Base-by-base conservation (phyloP, 1,139 yeast genomes). In the Yamadazyma aaseri region DNA sequence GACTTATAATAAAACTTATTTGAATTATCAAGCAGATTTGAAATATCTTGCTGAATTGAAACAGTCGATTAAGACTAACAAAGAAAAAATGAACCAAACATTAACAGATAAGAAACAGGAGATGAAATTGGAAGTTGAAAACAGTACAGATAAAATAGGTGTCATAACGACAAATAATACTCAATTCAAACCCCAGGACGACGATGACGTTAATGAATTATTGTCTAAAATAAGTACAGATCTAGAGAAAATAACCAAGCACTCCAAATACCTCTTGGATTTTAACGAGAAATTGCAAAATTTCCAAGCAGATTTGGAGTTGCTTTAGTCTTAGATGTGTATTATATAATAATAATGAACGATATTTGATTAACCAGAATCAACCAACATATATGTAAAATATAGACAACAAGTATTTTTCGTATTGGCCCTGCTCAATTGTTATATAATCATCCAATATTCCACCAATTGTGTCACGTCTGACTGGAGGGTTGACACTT, bases 301-400 rank as follows among this genome's bases (percentile, higher is more conserved):
- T 10, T 46, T 63, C 29, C 57, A 57, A 32, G 51, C 55, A 39
- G 30, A 49, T 20, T 41, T 61, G 29, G 63, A 60, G 33, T 43
- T 48, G 49, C 30, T 39, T 21, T 44, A 32, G 38, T 12, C n/a
- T 16, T 28, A n/a, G n/a, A n/a, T 13, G 12, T 31, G 29, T 26
- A 27, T 13, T 17, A 17, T 25, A 26, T 26, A 18, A n/a, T n/a
- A n/a, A n/a, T n/a, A n/a, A n/a, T n/a, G n/a, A n/a, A n/a, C n/a
- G n/a, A n/a, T n/a, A 18, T 18, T 18, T 18, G 9, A 18, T 9
- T 18, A n/a, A n/a, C n/a, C n/a, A n/a, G 20, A 22, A 6, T 22
- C 25, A 55, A 25, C 51, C 51, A 21, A 55, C 52, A 41, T 42
- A 58, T 17, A 63, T 35, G 67, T 69, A 63, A 38, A 54, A 62